Conservation (phyloP, 1,139 yeast species). For the Sugiyamaella japonica region DNA sequence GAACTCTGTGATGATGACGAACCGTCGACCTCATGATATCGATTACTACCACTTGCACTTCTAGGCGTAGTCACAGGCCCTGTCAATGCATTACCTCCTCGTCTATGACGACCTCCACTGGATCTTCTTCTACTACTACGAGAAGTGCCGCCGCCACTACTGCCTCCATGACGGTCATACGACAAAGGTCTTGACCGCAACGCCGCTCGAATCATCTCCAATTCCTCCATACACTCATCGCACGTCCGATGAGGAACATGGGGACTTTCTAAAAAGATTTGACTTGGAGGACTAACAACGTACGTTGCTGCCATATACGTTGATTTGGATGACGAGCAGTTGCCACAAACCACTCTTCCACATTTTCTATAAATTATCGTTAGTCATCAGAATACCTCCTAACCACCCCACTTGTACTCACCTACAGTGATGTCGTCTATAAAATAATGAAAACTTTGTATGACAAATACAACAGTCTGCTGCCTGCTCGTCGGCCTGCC, state of each 20-base stretch:
- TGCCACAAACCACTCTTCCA: slow-evolving; percentile 72
- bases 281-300: slow-evolving; percentile 51
- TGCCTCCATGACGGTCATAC: slow-evolving; percentile 11
- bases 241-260: slow-evolving; percentile 65
- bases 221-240: slow-evolving; percentile 65
- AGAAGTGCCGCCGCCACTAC: background rate
- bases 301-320: slow-evolving; percentile 51
- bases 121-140: slow-evolving; percentile 10
- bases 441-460: slow-evolving; percentile 58
- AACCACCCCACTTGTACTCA: slow-evolving; percentile 29
- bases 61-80: background rate
- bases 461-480: slow-evolving; percentile 64
- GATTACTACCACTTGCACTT: background rate
- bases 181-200: slow-evolving; percentile 21
- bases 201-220: slow-evolving; percentile 52
- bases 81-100: slow-evolving; percentile 4
- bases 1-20: background rate
- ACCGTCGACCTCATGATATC: background rate
- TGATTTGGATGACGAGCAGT: slow-evolving; percentile 55
- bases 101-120: slow-evolving; percentile 2
- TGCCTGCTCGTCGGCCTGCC: slow-evolving; percentile 79
- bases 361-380: slow-evolving; percentile 50
- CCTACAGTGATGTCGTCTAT: slow-evolving; percentile 89
- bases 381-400: background rate
- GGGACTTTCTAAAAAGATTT: slow-evolving; percentile 50